Conservation (phyloP, 2,329 filamentous ascomycete genomes). For the Exserohilum rostratum region DNA sequence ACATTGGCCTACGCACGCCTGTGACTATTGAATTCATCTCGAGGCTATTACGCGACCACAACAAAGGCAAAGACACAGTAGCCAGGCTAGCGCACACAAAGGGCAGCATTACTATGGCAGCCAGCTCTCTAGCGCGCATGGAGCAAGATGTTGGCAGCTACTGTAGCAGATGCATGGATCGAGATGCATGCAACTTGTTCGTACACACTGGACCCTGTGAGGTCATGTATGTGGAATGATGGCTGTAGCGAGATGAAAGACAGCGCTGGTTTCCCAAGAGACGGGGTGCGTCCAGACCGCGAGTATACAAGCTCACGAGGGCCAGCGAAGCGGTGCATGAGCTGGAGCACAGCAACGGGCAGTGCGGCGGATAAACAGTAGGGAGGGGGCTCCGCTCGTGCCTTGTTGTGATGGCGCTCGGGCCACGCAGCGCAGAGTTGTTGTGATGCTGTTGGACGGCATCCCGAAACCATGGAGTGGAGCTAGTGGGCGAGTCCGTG, state of each 20-base stretch:
- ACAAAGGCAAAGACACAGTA: not conserved
- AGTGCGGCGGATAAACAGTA: constrained; percentile 5
- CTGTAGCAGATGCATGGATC: constrained; percentile 3
- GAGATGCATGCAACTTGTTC: constrained; percentile 3
- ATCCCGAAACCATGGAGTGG: constrained; percentile 29
- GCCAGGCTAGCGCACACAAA: not conserved
- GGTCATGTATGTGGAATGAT: constrained; percentile 23
- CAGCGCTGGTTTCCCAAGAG: constrained; percentile 13
- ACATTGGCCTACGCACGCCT: no score
- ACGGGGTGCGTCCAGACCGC: constrained; percentile 3
- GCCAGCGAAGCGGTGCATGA: constrained; percentile 4
- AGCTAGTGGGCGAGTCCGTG: constrained; percentile 23
- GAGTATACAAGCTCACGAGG: not conserved
- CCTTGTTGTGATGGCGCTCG: constrained; percentile 25
- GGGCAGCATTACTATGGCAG: not conserved
- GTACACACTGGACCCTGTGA: constrained; percentile 30
- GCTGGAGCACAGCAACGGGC: constrained; percentile 10
- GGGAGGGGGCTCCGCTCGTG: constrained; percentile 14
- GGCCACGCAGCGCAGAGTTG: constrained; percentile 30
- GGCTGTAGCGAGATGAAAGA: constrained; percentile 8
- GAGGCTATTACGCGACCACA: not conserved
- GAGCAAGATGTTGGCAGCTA: not conserved
- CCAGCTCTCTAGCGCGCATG: constrained; percentile 2
- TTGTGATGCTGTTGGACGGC: constrained; percentile 31
- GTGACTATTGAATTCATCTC: not conserved